Evolutionary conservation across 148 eudicot species (phyloP).

Genomic region (Agrostemma githago): DNA sequence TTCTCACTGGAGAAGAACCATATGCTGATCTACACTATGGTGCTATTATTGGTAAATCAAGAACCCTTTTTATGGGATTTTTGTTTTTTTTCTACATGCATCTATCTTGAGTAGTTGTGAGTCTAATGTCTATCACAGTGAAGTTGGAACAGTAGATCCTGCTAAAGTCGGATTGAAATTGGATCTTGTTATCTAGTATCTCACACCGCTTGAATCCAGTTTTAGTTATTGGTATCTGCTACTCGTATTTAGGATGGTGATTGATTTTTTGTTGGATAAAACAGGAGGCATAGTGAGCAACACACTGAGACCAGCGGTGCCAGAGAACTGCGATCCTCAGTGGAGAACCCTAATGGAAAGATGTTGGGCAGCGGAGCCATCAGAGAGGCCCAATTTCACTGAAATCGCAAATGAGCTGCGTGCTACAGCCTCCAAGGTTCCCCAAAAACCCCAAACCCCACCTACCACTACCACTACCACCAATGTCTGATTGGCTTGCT

Average conservation of each 20-base stretch:
- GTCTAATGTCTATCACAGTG: not conserved
- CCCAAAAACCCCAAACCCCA: slow-evolving; percentile 52
- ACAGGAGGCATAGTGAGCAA: slow-evolving; percentile 93
- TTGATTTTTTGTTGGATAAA: not conserved
- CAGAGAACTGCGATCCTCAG: slow-evolving; percentile 67
- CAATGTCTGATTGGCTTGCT: slow-evolving; percentile 5
- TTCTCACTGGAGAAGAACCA: slow-evolving; percentile 91
- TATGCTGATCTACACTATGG: slow-evolving; percentile 91
- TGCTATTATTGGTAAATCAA: slow-evolving; percentile 65
- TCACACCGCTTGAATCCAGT: not conserved
- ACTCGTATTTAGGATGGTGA: not conserved
- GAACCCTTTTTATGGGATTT: not conserved
- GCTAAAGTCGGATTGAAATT: not conserved
- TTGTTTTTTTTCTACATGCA: not conserved
- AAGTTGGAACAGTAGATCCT: not conserved
- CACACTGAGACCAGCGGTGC: slow-evolving; percentile 78
- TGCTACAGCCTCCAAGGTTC: slow-evolving; percentile 58
- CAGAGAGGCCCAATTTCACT: slow-evolving; percentile 74
- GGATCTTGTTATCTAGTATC: not conserved
- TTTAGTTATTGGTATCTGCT: not conserved
- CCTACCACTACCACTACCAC: slow-evolving; percentile 24
- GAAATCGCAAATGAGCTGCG: slow-evolving; percentile 72
- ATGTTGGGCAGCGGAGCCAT: slow-evolving; percentile 89
- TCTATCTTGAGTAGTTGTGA: not conserved
- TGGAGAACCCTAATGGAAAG: slow-evolving; percentile 90